Base-by-base conservation (phyloP, 1,139 yeast species). In the Suhomyces chickasaworum region DNA sequence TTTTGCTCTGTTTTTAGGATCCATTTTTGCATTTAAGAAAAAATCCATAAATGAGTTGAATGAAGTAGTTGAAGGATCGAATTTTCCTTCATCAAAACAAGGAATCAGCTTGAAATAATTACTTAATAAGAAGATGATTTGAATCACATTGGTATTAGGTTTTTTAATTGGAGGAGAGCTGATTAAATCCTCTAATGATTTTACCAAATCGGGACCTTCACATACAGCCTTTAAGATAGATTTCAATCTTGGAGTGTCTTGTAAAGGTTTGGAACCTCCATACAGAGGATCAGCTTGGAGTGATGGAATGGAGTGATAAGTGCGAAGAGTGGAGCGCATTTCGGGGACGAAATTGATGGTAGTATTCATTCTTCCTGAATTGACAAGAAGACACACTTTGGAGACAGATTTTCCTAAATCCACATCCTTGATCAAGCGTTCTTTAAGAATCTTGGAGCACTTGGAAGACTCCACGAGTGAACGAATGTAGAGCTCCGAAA, bases 331-430 rank as follows among this genome's bases (percentile, higher is more conserved):
- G 0, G 97, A 89, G 54, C 90, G 85, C 98, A 91, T 91, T 61
- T 90, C 97, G n/a, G 95, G 90, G 46, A 89, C 96, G 62, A 91
- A 93, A 65, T 91, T 91, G 44, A 93, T 84, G 4, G 98, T 93
- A 2, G 99, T 93, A 68, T 93, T 93, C 83, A 93, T 84, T 53
- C 98, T 75, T 4, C 98, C 98, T 39, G 90, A 83, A 62, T 93
- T 93, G 22, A 93, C 98, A 52, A 93, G 73, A 37, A 93, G 68
- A 54, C 96, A 89, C 25, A 89, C 85, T 76, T 89, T 83, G 44
- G 90, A 88, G 42, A 89, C 89, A 13, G 89, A 82, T 41, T 81
- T 73, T 2, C 89, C 88, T 67, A 80, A 76, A 38, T 80, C 80
- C 48, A 75, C 77, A 52, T 86, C 89, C 47, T 73, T 69, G 42